Percentiles rank a stretch among this genome's conserved stretches.
phyloP scores from a whole-genome alignment of 106 monocot genomes.

The Dactylorhiza incarnata region DNA sequence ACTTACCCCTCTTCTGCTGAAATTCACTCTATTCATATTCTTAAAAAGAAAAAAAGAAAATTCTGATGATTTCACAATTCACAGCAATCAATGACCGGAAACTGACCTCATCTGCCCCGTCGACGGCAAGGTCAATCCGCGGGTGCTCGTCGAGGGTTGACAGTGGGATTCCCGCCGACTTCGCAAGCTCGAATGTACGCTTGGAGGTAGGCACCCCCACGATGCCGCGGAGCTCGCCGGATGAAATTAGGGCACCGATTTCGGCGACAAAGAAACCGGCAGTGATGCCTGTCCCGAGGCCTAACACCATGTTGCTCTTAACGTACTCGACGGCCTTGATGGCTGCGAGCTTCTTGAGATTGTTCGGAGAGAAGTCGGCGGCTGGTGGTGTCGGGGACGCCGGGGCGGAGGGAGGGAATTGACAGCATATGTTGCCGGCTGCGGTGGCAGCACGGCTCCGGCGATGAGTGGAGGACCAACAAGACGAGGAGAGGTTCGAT shows the following conservation, averaged over 20 bases:
- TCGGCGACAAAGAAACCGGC: constrained; percentile 85
- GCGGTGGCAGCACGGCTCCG: not conserved
- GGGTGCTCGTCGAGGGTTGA: constrained; percentile 81
- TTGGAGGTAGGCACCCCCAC: constrained; percentile 89
- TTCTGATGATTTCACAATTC: not conserved
- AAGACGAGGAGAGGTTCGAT: not conserved
- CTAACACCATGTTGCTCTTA: constrained; percentile 78
- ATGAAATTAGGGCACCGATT: constrained; percentile 56
- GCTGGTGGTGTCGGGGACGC: constrained; percentile 13
- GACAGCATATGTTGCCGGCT: constrained; percentile 16
- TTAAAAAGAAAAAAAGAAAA: not conserved
- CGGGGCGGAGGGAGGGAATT: constrained; percentile 12
- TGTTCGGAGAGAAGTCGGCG: constrained; percentile 56
- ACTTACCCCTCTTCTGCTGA: too few species aligned
- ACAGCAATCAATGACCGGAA: not conserved
- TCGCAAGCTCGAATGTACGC: constrained; percentile 79
- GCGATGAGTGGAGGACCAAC: constrained; percentile 1
- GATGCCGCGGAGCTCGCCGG: constrained; percentile 59
- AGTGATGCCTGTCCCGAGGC: constrained; percentile 85
- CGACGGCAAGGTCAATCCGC: constrained; percentile 70
- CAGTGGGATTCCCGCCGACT: constrained; percentile 68
- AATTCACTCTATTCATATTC: too few species aligned
- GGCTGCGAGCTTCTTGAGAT: constrained; percentile 77
- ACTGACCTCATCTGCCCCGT: constrained; percentile 81
- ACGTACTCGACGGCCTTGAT: constrained; percentile 80